These are phyloP conservation scores for Ganoderma resinaceum DNA, from an alignment of 1,284 basidiomycete species.

Conservation along the genomic window DNA sequence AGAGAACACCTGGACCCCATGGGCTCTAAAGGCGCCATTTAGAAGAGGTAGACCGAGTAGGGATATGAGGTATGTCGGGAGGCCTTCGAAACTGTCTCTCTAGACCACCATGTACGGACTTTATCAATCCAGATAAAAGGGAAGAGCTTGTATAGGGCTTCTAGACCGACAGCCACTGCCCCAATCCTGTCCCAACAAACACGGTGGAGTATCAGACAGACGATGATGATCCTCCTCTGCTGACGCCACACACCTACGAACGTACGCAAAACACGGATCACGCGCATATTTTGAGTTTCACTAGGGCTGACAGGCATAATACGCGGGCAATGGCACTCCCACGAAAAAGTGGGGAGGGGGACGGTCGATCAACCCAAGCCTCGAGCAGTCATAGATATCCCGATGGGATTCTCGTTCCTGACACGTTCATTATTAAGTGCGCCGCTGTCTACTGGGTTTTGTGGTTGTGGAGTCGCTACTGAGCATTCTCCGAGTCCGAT, in stretches of 20 bases:
- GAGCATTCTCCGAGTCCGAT: background rate
- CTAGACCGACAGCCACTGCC: background rate
- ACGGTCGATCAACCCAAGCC: background rate
- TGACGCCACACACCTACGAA: background rate
- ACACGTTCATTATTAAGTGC: background rate
- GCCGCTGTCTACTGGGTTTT: background rate
- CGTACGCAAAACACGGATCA: background rate
- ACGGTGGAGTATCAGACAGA: background rate
- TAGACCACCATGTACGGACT: no score
- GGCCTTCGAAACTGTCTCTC: no score
- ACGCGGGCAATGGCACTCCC: no score
- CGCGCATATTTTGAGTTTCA: background rate
- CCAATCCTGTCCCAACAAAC: background rate
- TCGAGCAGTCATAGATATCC: background rate
- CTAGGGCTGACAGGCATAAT: no score
- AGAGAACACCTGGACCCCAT: background rate
- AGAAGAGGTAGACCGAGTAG: no score
- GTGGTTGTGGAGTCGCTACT: background rate
- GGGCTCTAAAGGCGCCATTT: background rate
- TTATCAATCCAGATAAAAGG: no score
- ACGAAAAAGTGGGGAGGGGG: background rate
- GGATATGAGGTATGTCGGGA: no score
- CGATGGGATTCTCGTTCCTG: background rate
- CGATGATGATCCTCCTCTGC: background rate
- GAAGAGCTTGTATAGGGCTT: background rate